These are phyloP conservation scores for Septoria linicola DNA, from an alignment of 2,329 filamentous ascomycete species.

Conservation along the genomic window DNA sequence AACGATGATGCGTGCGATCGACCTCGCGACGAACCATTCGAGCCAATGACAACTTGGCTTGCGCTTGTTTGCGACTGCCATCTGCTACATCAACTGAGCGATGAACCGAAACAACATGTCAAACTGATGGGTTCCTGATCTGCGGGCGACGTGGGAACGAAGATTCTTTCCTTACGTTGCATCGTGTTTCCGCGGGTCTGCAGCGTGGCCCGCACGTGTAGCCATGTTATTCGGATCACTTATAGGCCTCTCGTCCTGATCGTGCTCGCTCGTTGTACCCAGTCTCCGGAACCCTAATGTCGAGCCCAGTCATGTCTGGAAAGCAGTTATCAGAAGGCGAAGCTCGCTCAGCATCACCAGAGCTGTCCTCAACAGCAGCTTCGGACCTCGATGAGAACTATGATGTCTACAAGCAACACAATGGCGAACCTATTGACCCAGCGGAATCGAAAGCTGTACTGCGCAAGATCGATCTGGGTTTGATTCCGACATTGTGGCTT, in stretches of 20 bases:
- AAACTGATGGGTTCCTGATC: neutral
- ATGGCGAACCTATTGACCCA: slow-evolving; percentile 25
- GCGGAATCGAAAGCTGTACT: slow-evolving; percentile 36
- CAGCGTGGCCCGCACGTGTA: slow-evolving; percentile 5
- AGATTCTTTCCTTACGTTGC: neutral
- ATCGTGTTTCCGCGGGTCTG: neutral
- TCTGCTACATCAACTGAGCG: neutral
- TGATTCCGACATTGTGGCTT: slow-evolving; percentile 37
- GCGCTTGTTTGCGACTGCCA: neutral
- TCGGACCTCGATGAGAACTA: slow-evolving; percentile 35
- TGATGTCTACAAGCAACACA: slow-evolving; percentile 30
- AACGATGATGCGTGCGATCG: slow-evolving; percentile 3
- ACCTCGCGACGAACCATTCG: slow-evolving; percentile 1
- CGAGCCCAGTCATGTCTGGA: neutral
- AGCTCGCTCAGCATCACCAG: slow-evolving; percentile 15
- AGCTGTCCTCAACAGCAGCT: slow-evolving; percentile 15
- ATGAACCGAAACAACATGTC: slow-evolving; percentile 6
- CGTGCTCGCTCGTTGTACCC: neutral
- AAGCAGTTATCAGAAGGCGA: neutral
- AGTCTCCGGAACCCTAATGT: slow-evolving; percentile 1
- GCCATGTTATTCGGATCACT: neutral
- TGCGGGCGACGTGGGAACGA: neutral
- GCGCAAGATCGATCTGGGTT: slow-evolving; percentile 39
- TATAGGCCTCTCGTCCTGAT: neutral
- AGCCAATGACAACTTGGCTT: slow-evolving; percentile 14